These are phyloP conservation scores for Oryza coarctata DNA, from an alignment of 176 grass and related monocot species.

Conservation along the genomic window DNA sequence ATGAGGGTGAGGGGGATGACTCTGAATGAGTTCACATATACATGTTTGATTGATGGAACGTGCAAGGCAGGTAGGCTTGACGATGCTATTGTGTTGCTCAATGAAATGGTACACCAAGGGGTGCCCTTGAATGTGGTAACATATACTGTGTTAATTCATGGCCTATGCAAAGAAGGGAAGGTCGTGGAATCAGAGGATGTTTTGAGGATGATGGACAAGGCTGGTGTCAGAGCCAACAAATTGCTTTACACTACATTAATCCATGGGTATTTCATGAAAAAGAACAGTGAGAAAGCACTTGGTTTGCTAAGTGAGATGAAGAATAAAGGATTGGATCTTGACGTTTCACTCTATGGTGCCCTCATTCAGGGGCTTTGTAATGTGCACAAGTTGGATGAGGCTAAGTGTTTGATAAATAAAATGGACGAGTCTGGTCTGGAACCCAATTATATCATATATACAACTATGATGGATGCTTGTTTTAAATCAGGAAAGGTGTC, in stretches of 20 bases:
- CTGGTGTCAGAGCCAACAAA: conserved; percentile 54
- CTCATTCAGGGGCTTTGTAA: conserved; percentile 92
- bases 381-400: conserved; percentile 76
- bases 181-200: conserved; percentile 64
- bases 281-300: conserved; percentile 61
- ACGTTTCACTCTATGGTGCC: conserved; percentile 74
- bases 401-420: conserved; percentile 70
- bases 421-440: conserved; percentile 71
- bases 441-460: conserved; percentile 87
- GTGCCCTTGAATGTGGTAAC: conserved; percentile 70
- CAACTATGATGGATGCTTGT: conserved; percentile 77
- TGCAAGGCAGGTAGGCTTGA: conserved; percentile 71
- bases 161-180: conserved; percentile 82
- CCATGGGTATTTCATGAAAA: conserved; percentile 72
- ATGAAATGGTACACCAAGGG: conserved; percentile 83
- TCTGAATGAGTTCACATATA: conserved; percentile 91
- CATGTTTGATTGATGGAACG: conserved; percentile 78
- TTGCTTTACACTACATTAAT: conserved; percentile 77
- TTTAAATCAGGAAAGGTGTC: conserved; percentile 79
- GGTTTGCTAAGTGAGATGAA: conserved; percentile 74
- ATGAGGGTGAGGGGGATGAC: conserved; percentile 82
- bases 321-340: conserved; percentile 73
- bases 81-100: conserved; percentile 62
- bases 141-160: conserved; percentile 75
- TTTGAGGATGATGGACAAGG: conserved; percentile 60